Conservation (phyloP, 1,284 basidiomycete species). For the Anthracocystis walkeri region DNA sequence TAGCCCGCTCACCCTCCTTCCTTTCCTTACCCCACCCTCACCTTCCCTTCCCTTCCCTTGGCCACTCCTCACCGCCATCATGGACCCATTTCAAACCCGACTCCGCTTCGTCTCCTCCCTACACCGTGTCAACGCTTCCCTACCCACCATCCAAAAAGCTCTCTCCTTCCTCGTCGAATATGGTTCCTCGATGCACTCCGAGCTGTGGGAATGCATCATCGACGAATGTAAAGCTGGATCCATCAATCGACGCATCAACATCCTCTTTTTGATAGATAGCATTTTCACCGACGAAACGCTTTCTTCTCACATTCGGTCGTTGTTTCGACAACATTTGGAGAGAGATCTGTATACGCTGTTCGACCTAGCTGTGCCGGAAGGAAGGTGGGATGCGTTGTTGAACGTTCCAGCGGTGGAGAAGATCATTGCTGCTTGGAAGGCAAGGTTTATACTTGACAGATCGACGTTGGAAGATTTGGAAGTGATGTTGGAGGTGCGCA, state of each 20-base stretch:
- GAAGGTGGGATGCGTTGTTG: conserved; percentile 36
- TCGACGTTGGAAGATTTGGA: conserved; percentile 15
- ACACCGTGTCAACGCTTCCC: conserved; percentile 72
- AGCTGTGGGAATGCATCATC: conserved; percentile 92
- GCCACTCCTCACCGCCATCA: conserved; percentile 7
- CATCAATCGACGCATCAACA: conserved; percentile 90
- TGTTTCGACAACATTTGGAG: conserved; percentile 23
- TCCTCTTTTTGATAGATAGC: conserved; percentile 89
- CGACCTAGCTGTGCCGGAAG: conserved; percentile 40
- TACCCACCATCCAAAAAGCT: conserved; percentile 89
- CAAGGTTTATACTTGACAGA: conserved; percentile 17
- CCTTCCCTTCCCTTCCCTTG: no score
- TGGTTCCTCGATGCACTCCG: conserved; percentile 80
- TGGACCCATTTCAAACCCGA: conserved; percentile 66
- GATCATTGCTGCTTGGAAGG: conserved; percentile 36
- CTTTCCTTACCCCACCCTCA: neutral
- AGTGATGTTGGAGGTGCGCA: conserved; percentile 18
- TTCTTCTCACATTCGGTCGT: conserved; percentile 23
- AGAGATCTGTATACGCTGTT: conserved; percentile 38
- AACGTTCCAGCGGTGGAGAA: conserved; percentile 35
- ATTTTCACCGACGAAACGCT: conserved; percentile 70
- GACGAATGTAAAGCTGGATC: conserved; percentile 87
- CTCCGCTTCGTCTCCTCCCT: conserved; percentile 66
- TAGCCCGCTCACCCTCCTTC: neutral
- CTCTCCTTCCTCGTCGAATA: conserved; percentile 87